These are phyloP conservation scores for Cercospora janseana DNA, from an alignment of 2,329 filamentous ascomycete genomes.

Conservation along the genomic window DNA sequence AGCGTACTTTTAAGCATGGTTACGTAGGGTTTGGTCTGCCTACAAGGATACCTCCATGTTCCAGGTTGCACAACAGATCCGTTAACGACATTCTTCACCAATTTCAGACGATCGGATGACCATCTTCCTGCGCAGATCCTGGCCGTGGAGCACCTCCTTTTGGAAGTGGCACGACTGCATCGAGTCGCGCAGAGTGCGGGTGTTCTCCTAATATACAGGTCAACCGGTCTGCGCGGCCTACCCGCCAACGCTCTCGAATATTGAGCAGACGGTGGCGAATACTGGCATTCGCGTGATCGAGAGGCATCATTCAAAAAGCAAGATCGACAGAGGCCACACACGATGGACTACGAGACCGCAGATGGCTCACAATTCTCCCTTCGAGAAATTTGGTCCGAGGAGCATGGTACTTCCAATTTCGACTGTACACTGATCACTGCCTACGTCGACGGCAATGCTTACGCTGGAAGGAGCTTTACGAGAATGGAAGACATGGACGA, in stretches of 20 bases:
- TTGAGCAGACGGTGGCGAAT: no score
- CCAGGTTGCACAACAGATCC: not conserved
- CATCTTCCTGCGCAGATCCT: conserved; percentile 1
- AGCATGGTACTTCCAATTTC: conserved; percentile 16
- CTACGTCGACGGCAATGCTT: conserved; percentile 33
- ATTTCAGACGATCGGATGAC: conserved; percentile 3
- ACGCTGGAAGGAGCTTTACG: conserved; percentile 24
- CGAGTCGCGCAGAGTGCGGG: not conserved
- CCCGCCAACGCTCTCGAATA: no score
- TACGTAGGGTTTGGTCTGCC: not conserved
- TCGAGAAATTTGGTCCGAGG: conserved; percentile 25
- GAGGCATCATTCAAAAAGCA: not conserved
- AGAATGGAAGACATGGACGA: conserved; percentile 29
- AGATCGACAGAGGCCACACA: not conserved
- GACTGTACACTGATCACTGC: conserved; percentile 30
- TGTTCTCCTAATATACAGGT: no score
- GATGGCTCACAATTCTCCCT: conserved; percentile 35
- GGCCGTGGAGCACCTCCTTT: conserved; percentile 4
- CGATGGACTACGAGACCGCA: conserved; percentile 34
- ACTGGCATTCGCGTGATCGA: not conserved
- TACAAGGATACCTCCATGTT: not conserved
- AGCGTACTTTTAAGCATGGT: not conserved
- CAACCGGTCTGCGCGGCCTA: no score
- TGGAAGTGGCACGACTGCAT: conserved; percentile 10
- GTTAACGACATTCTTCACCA: conserved; percentile 6